Evolutionary conservation across 2,329 filamentous ascomycete genomes (phyloP).

Genomic region (Rhynchosporium agropyri): DNA sequence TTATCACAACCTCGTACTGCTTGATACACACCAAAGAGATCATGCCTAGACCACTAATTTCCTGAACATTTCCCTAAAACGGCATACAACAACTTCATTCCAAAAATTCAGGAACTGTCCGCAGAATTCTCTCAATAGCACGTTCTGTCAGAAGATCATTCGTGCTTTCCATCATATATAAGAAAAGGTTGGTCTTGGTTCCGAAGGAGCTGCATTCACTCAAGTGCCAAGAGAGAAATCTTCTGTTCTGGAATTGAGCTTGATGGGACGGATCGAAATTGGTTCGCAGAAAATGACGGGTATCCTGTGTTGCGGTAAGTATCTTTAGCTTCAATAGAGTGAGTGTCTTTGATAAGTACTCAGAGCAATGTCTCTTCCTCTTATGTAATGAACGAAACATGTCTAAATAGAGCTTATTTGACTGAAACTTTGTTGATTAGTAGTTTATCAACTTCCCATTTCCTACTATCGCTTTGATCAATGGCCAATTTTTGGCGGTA

Average conservation of each 20-base stretch:
- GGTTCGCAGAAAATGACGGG: neutral
- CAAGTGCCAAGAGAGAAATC: slow-evolving; percentile 4
- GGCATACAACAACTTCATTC: neutral
- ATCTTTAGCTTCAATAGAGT: no score
- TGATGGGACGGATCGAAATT: slow-evolving; percentile 3
- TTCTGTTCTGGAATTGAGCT: slow-evolving; percentile 6
- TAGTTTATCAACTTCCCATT: neutral
- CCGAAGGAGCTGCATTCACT: neutral
- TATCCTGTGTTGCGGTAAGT: neutral
- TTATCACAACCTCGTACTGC: no score
- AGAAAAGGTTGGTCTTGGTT: neutral
- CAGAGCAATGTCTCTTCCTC: no score
- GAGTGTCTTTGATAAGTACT: no score
- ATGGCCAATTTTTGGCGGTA: slow-evolving; percentile 3
- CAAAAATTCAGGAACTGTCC: neutral
- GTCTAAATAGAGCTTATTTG: no score
- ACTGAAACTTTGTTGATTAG: no score
- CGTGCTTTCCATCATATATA: neutral
- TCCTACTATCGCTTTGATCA: slow-evolving; percentile 6
- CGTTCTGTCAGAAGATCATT: neutral
- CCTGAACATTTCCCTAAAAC: neutral
- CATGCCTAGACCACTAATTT: neutral
- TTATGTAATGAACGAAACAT: no score
- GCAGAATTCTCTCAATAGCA: neutral
- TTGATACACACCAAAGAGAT: no score